Evolutionary conservation across 2,329 filamentous ascomycete species (phyloP), one percentile per base, ranked within the genome.

Genomic region (Xylariaceae sp.): DNA sequence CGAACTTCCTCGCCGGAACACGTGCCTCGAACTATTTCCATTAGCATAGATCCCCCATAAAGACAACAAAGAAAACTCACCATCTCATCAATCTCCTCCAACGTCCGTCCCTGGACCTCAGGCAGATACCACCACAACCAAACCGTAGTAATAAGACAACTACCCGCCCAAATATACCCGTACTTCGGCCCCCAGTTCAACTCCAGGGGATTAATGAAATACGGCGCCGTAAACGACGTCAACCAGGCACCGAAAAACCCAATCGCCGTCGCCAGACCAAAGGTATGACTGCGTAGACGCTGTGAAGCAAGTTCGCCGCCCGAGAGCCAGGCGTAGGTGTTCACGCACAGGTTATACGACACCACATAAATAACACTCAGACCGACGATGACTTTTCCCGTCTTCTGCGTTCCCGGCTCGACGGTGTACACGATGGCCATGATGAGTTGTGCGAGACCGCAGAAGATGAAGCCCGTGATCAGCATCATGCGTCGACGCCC

Each of bases 131-230:
- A 74, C 64, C 74, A 82, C 34, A 80, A 74, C 73, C 73, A 75
- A 6, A 61, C 52, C 56, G 69, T 73, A 2, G 71, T 67, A 50
- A 73, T 61, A 9, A 64, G 55, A 56, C 73, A 75, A 2, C 72
- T 71, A 1, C 72, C 74, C 4, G 71, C 75, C 81, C 81, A 85
- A 56, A 84, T 82, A 64, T 80, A 84, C 1, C 81, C 78, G 55
- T 84, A 84, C 60, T 79, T 79, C 0, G 82, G 82, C 0, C 82
- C 82, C 82, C 82, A 85, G 64, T 80, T 78, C 45, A 85, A 69
- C 0, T 77, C 70, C 11, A 72, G 68, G 0, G 80, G 78, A 62
- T 84, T 84, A 70, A 85, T 84, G 64, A 85, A 85, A 65, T 84
- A 84, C 0, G 81, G 82, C 1, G 81, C 80, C 0, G 82, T 84